A percentile compares a stretch with the other conserved stretches of the same genome.
Conservation (phyloP, 306 rosid species). For the Vigna unguiculata region DNA sequence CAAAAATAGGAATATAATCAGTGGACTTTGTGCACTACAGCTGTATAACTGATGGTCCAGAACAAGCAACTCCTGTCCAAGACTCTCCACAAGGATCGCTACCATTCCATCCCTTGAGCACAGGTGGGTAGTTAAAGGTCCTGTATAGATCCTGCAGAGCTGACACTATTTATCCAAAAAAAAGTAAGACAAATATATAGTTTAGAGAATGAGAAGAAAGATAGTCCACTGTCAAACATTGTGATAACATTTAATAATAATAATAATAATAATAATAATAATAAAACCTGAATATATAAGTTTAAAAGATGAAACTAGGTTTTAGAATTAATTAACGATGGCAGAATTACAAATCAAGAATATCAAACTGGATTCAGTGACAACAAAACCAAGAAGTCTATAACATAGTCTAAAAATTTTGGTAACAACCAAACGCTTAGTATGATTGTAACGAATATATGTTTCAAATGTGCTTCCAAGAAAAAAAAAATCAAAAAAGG, state of each 20-base stretch:
- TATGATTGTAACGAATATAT: background rate
- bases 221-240: conserved; percentile 12
- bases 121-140: conserved; percentile 59
- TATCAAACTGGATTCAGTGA: background rate
- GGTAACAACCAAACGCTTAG: conserved; percentile 31
- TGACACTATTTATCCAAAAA: conserved; percentile 50
- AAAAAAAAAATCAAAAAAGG: background rate
- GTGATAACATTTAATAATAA: background rate
- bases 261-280: background rate
- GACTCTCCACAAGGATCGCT: conserved; percentile 77
- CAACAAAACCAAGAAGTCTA: background rate
- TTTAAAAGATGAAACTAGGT: background rate
- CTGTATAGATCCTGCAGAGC: conserved; percentile 67
- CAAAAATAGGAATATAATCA: conserved; percentile 14
- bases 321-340: background rate
- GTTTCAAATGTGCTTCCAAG: conserved; percentile 1
- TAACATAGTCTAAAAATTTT: conserved; percentile 3
- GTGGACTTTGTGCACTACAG: conserved; percentile 53
- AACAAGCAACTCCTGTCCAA: conserved; percentile 82
- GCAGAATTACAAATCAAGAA: background rate
- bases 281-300: background rate
- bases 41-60: conserved; percentile 66
- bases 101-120: conserved; percentile 71
- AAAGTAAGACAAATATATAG: background rate
- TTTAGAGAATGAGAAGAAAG: conserved; percentile 20